Evolutionary conservation across 2,329 filamentous ascomycete genomes (phyloP).

Genomic region (Lasiodiplodia sp.): DNA sequence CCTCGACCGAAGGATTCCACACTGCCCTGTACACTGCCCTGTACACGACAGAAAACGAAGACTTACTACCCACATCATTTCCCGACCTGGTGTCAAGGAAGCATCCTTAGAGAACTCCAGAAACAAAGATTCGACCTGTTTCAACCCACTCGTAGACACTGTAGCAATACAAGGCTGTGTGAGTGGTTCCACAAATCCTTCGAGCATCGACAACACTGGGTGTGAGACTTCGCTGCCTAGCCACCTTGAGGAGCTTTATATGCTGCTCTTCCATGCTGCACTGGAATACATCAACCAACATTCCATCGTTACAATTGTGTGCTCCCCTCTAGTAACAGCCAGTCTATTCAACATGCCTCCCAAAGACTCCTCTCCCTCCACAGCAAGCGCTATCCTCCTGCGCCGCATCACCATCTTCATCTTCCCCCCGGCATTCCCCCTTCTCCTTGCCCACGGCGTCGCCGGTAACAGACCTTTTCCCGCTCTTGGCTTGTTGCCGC

Average conservation of each 20-base stretch:
- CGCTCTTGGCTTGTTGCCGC: conserved; percentile 13
- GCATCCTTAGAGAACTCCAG: not conserved
- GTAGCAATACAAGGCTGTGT: not conserved
- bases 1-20: conserved; percentile 7
- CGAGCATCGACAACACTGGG: not conserved
- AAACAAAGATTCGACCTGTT: not conserved
- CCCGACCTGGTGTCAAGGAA: not conserved
- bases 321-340: not conserved
- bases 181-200: not conserved
- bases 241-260: not conserved
- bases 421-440: conserved; percentile 6
- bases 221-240: not conserved
- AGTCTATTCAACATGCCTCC: conserved; percentile 4
- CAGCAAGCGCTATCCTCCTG: not conserved
- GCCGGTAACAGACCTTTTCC: not conserved
- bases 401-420: conserved; percentile 4
- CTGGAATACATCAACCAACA: not conserved
- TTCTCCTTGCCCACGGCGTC: conserved; percentile 20
- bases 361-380: not conserved
- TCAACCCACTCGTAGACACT: not conserved
- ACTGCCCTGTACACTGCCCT: not conserved
- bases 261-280: not conserved
- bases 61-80: not conserved
- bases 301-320: not conserved
- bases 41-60: not conserved